phyloP scores from a whole-genome alignment of 169 alveolate species.

The Miamiensis avidus region DNA sequence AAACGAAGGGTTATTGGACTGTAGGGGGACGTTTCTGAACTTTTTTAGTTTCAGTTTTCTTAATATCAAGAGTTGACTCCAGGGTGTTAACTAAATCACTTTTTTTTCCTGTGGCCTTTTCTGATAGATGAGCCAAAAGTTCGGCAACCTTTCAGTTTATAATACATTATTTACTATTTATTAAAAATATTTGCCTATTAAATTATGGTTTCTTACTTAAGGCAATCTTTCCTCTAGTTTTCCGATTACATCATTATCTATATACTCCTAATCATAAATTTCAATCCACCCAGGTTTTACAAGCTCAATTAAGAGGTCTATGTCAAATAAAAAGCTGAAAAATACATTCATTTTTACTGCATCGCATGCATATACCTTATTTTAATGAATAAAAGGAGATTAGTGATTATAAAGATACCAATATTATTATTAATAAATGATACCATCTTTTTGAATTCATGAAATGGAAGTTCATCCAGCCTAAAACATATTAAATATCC shows the following conservation, averaged over 20 bases:
- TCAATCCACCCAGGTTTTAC: conserved; percentile 79
- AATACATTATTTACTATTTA: no score
- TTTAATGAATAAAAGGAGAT: no score
- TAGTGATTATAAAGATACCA: conserved; percentile 38
- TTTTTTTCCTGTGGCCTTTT: conserved; percentile 73
- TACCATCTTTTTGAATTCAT: conserved; percentile 70
- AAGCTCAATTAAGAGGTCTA: conserved; percentile 56
- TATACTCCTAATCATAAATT: conserved; percentile 72
- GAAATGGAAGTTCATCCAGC: conserved; percentile 76
- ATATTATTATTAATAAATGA: conserved; percentile 31
- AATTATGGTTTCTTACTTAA: conserved; percentile 33
- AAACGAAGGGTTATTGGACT: conserved; percentile 69
- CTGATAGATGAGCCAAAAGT: conserved; percentile 56
- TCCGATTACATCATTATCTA: conserved; percentile 78
- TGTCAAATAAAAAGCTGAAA: conserved; percentile 71
- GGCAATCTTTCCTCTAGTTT: conserved; percentile 71
- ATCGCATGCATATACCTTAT: conserved; percentile 51
- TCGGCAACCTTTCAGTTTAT: conserved; percentile 45
- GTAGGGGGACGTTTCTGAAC: conserved; percentile 53
- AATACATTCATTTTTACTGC: conserved; percentile 83
- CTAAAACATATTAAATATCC: conserved; percentile 75
- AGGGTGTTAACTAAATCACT: conserved; percentile 38
- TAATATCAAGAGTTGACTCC: conserved; percentile 35
- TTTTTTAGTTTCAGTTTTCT: conserved; percentile 47
- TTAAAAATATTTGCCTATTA: no score